Conservation (phyloP, 2,329 filamentous ascomycete genomes). For the Diaporthe vexans region DNA sequence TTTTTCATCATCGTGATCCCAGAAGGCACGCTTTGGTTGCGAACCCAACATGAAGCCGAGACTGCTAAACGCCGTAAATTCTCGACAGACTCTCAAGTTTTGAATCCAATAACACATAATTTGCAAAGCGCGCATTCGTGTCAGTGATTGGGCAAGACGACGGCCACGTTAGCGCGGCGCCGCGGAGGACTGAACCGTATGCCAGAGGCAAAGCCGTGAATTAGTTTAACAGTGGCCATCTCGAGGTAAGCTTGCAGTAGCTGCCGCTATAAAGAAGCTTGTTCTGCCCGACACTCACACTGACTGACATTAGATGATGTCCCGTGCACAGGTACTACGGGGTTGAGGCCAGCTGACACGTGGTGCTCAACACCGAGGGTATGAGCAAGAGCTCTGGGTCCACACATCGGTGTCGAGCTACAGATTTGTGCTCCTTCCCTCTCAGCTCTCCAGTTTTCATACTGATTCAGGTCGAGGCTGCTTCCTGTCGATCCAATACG, state of each 20-base stretch:
- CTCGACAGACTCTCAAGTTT: not conserved
- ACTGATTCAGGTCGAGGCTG: not conserved
- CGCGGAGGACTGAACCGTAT: not conserved
- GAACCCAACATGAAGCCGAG: too few species aligned
- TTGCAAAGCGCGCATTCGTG: not conserved
- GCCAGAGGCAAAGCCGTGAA: not conserved
- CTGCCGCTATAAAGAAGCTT: not conserved
- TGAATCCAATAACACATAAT: too few species aligned
- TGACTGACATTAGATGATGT: not conserved
- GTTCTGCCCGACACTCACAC: not conserved
- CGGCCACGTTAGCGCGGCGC: not conserved
- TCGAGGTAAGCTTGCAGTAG: not conserved
- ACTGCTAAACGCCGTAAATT: not conserved
- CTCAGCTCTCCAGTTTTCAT: not conserved
- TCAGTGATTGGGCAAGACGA: too few species aligned
- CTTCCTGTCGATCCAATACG: not conserved
- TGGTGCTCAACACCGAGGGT: not conserved
- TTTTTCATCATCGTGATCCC: not conserved
- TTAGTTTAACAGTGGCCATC: not conserved
- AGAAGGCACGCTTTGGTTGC: not conserved
- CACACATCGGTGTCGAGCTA: not conserved
- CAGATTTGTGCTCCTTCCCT: not conserved
- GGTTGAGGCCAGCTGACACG: not conserved
- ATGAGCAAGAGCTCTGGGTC: not conserved
- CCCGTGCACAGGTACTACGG: too few species aligned